These are phyloP conservation scores for Chaetoceros tenuissimus DNA, from an alignment of 108 stramenopile species.

Conservation along the genomic window DNA sequence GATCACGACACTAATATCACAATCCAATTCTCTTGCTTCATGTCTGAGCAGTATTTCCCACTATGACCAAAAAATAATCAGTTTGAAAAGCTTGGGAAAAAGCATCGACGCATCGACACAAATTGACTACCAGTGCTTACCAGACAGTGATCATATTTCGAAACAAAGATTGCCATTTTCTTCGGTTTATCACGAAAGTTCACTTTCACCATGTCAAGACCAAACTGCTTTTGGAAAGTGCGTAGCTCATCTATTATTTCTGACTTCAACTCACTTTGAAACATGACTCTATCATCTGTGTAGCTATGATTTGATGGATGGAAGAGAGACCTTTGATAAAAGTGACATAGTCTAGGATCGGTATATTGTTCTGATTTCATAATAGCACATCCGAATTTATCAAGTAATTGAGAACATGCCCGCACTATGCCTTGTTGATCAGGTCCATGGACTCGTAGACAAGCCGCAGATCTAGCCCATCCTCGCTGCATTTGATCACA, in stretches of 20 bases:
- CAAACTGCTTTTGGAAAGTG: constrained; percentile 14
- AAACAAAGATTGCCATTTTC: constrained; percentile 40
- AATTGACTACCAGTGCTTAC: too few relatives aligned
- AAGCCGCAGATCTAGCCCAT: too few relatives aligned
- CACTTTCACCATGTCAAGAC: constrained; percentile 8
- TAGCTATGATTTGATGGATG: not conserved
- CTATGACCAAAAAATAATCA: too few relatives aligned
- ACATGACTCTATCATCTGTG: constrained; percentile 2
- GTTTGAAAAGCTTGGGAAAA: too few relatives aligned
- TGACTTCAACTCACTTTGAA: not conserved
- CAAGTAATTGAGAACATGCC: constrained; percentile 57
- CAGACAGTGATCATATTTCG: constrained; percentile 81
- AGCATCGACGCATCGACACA: too few relatives aligned
- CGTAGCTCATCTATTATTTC: constrained; percentile 4
- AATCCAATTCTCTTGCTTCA: constrained; percentile 58
- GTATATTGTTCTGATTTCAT: constrained; percentile 52
- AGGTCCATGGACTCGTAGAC: constrained; percentile 44
- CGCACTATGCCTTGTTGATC: constrained; percentile 59
- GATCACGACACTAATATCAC: constrained; percentile 54
- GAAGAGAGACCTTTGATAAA: constrained; percentile 66
- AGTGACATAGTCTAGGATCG: constrained; percentile 25
- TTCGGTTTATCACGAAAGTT: constrained; percentile 19
- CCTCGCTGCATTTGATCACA: too few relatives aligned
- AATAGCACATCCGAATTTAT: constrained; percentile 54
- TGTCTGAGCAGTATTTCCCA: constrained; percentile 82